Base-by-base conservation (phyloP, 2,329 filamentous ascomycete genomes). In the Colletotrichum sidae region DNA sequence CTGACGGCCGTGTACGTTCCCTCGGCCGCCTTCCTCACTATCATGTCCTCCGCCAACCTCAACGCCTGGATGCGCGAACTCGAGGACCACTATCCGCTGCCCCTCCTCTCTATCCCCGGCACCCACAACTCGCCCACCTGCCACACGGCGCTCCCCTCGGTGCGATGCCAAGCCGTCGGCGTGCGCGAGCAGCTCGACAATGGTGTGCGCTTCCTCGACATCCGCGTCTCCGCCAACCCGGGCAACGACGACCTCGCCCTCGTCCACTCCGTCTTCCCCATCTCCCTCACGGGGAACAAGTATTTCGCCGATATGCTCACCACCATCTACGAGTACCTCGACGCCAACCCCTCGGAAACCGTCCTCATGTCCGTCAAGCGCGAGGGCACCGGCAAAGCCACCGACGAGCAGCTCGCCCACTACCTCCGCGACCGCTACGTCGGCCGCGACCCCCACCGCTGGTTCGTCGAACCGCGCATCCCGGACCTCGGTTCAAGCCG, bases 111-210 rank as follows among this genome's bases (percentile, higher is more conserved):
- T 54, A 96, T 98, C 68, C 96, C 96, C 0, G 96, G 96, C 69
- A 97, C 96, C 0, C 96, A 99, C 83, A 98, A 99, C 80, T 93
- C 92, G 15, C 93, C 96, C 7, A 96, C 94, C 9, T 91, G 88
- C 79, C 86, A 96, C 81, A 86, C 88, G 53, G 94, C 96, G 11
- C 86, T 97, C 6, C 96, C 96, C 1, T 97, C 93, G 1, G 96
- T 98, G 42, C 91, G 96, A 44, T 98, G 96, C 78, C 96, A 99
- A 80, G 90, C 92, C 39, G 93, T 94, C 15, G 83, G 87, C 67
- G 85, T 96, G 6, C 83, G 84, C 53, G 88, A 90, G 57, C 96
- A 99, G 78, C 88, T 99, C 35, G 84, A 89, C 61, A 95, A 97
- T 75, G 96, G 96, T 35, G 91, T 98, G 50, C 93, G 96, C 55